A percentile compares a stretch with the other conserved stretches of the same genome.
Evolutionary conservation across 495 filamentous ascomycete species (phyloP).

Genomic region (Talaromyces wortmannii): DNA sequence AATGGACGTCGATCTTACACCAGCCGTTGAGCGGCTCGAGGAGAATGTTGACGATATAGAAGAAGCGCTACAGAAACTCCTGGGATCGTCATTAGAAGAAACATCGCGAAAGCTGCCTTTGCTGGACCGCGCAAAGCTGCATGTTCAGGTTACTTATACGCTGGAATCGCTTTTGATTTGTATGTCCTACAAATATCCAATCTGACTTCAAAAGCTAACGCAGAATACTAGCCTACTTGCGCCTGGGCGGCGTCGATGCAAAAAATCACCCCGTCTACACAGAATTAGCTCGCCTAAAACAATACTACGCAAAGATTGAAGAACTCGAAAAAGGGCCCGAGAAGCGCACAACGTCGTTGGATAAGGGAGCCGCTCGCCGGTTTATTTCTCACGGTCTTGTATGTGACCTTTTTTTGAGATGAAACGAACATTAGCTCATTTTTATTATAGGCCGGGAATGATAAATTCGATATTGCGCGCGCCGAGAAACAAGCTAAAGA

Average conservation of each 20-base stretch:
- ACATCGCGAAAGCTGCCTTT: constrained; percentile 74
- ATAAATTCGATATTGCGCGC: constrained; percentile 48
- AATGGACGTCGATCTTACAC: constrained; percentile 40
- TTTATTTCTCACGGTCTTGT: constrained; percentile 78
- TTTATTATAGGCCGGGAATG: constrained; percentile 50
- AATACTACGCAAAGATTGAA: constrained; percentile 94
- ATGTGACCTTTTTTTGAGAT: constrained; percentile 13
- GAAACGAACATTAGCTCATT: constrained; percentile 4
- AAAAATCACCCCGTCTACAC: constrained; percentile 77
- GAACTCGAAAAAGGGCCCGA: constrained; percentile 45
- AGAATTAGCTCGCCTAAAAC: constrained; percentile 77
- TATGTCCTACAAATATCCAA: constrained; percentile 28
- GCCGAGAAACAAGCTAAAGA: constrained; percentile 48
- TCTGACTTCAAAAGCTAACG: constrained; percentile 9
- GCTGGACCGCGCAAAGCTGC: constrained; percentile 88
- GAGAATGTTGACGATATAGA: constrained; percentile 72
- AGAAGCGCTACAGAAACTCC: constrained; percentile 59
- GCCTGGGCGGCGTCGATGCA: constrained; percentile 70
- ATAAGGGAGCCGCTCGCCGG: constrained; percentile 72
- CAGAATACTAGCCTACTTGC: constrained; percentile 56
- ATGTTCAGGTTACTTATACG: constrained; percentile 75
- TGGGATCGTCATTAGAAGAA: constrained; percentile 53
- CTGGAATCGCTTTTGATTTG: constrained; percentile 92
- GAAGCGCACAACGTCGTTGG: constrained; percentile 54
- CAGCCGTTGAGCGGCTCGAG: constrained; percentile 64